A percentile compares a stretch with the other conserved stretches of the same genome.
These are phyloP conservation scores for Volvariella surrecta DNA, from an alignment of 1,284 basidiomycete species.

Conservation along the genomic window DNA sequence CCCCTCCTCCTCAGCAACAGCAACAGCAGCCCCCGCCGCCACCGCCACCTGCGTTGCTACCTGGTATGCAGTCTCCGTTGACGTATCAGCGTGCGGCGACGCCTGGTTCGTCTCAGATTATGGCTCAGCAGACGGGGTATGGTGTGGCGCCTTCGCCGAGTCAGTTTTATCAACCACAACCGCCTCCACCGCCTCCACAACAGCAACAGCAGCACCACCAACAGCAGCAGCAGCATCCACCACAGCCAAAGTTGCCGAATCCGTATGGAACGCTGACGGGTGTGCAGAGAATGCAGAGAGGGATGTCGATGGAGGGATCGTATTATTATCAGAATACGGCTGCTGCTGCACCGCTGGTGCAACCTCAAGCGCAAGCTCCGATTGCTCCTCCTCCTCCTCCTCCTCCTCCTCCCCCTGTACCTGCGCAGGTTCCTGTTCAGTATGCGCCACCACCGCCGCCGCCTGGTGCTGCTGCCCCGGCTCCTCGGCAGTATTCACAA, in stretches of 20 bases:
- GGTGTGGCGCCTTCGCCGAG: background rate
- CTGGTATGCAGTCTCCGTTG: background rate
- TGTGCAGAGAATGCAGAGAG: slow-evolving; percentile 17
- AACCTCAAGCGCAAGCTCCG: too few species aligned
- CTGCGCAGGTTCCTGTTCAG: background rate
- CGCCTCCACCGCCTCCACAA: slow-evolving; percentile 5
- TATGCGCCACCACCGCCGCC: background rate
- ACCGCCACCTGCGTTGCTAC: too few species aligned
- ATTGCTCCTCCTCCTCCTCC: too few species aligned
- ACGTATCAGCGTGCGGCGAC: background rate
- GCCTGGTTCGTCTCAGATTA: too few species aligned
- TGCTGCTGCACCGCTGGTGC: slow-evolving; percentile 4
- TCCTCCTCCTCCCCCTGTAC: too few species aligned
- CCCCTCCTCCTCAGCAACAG: slow-evolving; percentile 6
- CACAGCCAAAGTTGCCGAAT: slow-evolving; percentile 11
- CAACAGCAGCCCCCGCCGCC: too few species aligned
- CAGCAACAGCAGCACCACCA: slow-evolving; percentile 12
- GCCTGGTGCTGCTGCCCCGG: background rate
- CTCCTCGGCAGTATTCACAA: background rate
- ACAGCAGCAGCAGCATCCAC: slow-evolving; percentile 15
- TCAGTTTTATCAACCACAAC: background rate
- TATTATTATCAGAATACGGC: slow-evolving; percentile 13
- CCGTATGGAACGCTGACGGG: slow-evolving; percentile 16
- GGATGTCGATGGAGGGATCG: slow-evolving; percentile 13
- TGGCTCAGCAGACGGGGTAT: background rate